These are phyloP conservation scores for Ogataea sp. DNA, from an alignment of 805 yeast species.

Conservation along the genomic window DNA sequence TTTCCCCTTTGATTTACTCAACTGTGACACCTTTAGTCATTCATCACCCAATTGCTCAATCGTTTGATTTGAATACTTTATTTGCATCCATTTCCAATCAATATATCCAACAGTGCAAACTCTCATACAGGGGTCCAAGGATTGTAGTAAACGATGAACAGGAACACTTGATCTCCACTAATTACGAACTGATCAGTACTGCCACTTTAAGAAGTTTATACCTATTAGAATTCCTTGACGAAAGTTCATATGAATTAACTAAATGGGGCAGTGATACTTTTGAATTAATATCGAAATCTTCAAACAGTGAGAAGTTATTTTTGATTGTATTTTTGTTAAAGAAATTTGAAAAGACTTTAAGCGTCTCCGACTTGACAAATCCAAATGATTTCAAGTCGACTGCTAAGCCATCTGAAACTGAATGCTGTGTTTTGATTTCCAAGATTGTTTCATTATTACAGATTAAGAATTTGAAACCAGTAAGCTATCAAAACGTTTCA, in stretches of 20 bases:
- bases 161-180: conserved; percentile 28
- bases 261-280: conserved; percentile 45
- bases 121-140: too few relatives aligned
- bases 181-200: conserved; percentile 51
- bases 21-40: conserved; percentile 27
- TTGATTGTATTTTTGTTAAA: conserved; percentile 37
- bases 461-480: conserved; percentile 39
- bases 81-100: conserved; percentile 22
- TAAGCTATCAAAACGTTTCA: conserved; percentile 47
- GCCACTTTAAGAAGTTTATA: conserved; percentile 45
- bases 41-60: conserved; percentile 22
- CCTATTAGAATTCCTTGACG: conserved; percentile 39
- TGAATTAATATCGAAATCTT: conserved; percentile 19
- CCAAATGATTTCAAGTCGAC: conserved; percentile 25
- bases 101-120: conserved; percentile 19
- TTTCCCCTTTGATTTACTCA: conserved; percentile 44
- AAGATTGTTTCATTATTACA: conserved; percentile 41
- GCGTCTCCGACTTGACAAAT: conserved; percentile 32
- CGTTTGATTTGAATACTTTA: conserved; percentile 24
- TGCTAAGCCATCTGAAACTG: conserved; percentile 29
- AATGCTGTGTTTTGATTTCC: conserved; percentile 33
- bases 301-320: conserved; percentile 31
- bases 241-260: conserved; percentile 32
- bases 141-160: too few relatives aligned
- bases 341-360: conserved; percentile 28